phyloP scores from a whole-genome alignment of 2,329 filamentous ascomycete genomes.

The Corniculantispora saksenae region DNA sequence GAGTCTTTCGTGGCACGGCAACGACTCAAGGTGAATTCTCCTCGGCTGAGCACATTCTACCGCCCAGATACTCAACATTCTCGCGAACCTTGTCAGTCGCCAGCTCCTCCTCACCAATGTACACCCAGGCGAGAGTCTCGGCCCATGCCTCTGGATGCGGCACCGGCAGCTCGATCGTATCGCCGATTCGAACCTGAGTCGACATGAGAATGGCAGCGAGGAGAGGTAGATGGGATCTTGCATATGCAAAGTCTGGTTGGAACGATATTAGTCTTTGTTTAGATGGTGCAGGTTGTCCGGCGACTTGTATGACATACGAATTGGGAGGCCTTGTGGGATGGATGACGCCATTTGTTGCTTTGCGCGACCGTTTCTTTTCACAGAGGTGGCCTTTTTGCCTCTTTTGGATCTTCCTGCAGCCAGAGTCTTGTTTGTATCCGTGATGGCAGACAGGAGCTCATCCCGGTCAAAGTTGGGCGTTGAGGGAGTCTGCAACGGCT shows the following conservation, averaged over 20 bases:
- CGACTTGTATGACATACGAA: slow-evolving; percentile 23
- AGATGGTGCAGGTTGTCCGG: not conserved
- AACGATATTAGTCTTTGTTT: not conserved
- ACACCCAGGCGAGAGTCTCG: slow-evolving; percentile 56
- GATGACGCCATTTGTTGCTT: slow-evolving; percentile 3
- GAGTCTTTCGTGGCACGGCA: not conserved
- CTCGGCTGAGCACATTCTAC: slow-evolving; percentile 32
- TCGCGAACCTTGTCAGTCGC: slow-evolving; percentile 48
- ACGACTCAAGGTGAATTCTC: not conserved
- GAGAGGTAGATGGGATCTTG: slow-evolving; percentile 48
- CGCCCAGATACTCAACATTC: slow-evolving; percentile 58
- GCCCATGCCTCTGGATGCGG: slow-evolving; percentile 58
- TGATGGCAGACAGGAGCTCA: slow-evolving; percentile 21
- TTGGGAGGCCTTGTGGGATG: slow-evolving; percentile 20
- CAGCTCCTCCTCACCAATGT: slow-evolving; percentile 49
- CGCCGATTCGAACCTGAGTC: slow-evolving; percentile 51
- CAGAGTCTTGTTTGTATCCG: not conserved
- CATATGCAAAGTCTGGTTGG: slow-evolving; percentile 32
- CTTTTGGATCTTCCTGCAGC: not conserved
- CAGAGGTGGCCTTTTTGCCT: not conserved
- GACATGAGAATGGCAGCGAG: slow-evolving; percentile 57
- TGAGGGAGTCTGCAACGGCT: slow-evolving; percentile 29
- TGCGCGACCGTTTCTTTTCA: not conserved
- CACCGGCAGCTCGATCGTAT: slow-evolving; percentile 58
- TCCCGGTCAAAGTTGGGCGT: slow-evolving; percentile 23